Evolutionary conservation across 2,329 filamentous ascomycete genomes (phyloP).

Genomic region (Xylaria sp.): DNA sequence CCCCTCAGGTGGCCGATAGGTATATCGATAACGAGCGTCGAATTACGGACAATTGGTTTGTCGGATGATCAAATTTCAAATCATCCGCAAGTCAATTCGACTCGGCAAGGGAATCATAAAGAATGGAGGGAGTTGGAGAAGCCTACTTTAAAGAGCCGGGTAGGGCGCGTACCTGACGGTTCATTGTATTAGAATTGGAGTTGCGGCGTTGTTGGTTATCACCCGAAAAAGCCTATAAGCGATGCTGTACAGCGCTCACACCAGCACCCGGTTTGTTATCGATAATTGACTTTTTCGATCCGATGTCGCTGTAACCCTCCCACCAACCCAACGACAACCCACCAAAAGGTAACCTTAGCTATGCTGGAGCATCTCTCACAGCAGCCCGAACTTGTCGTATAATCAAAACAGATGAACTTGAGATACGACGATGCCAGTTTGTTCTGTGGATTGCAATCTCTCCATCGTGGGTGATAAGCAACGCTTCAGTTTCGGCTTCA

Average conservation of each 20-base stretch:
- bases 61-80: slow-evolving; percentile 1
- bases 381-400: not conserved
- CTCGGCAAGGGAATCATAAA: not conserved
- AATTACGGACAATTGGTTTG: not conserved
- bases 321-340: not conserved
- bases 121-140: slow-evolving; percentile 1
- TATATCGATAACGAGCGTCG: not conserved
- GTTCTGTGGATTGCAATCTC: not conserved
- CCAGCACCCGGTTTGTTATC: slow-evolving; percentile 35
- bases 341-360: not conserved
- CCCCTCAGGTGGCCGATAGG: slow-evolving; percentile 16
- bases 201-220: not conserved
- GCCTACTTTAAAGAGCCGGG: not conserved
- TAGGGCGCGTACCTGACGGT: slow-evolving; percentile 5
- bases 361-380: not conserved
- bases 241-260: not conserved
- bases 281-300: slow-evolving; percentile 36
- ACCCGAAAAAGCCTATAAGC: slow-evolving; percentile 5
- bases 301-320: slow-evolving; percentile 35
- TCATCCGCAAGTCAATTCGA: not conserved
- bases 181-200: not conserved
- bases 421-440: not conserved
- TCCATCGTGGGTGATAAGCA: not conserved
- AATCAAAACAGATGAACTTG: not conserved
- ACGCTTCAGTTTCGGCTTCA: no score